Base-by-base conservation (phyloP, 1,284 basidiomycete genomes). In the Butyriboletus appendiculatus region DNA sequence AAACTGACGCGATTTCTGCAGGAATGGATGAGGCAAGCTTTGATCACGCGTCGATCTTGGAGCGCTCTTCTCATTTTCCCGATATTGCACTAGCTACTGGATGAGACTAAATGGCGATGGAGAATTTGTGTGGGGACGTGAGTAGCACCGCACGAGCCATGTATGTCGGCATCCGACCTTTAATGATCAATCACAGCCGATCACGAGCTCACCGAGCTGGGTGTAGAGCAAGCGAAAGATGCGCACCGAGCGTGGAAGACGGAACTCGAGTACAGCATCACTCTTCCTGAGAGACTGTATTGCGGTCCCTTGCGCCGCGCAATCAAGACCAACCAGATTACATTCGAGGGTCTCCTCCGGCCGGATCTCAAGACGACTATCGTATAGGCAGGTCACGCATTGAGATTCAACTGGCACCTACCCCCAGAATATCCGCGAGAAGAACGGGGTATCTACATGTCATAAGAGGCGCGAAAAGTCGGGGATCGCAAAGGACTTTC, bases 81-180 rank as follows among this genome's bases (percentile, higher is more conserved):
- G 53, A 33, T 18, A 24, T 22, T 20, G 34, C 5, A 49, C 22
- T 56, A 82, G 84, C 60, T 94, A 85, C 61, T 94, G 86, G 86
- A 78, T 88, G 0, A 83, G 79, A 63, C 68, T 86, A 6, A 75
- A 86, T 40, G 84, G 84, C 2, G 88, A 96, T 60, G 88, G 78
- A 15, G 81, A 88, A 48, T 73, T 93, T 16, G 78, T 76, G 7
- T 94, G 92, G 92, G 92, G 91, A 22, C 91, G 86, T 86, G 63
- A 69, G 86, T 81, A 35, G 9, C 43, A 32, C 32, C 2, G 11
- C 45, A 14, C 4, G 15, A 38, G 4, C 20, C 4, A 15, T 28
- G 39, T 33, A 14, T 26, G 39, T 33, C 34, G 1, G 20, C 10
- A 4, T 42, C 45, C 26, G 32, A 56, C 12, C 18, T 45, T 41